Evolutionary conservation across 2,329 filamentous ascomycete species (phyloP).

Genomic region (Ampelomyces quisqualis): DNA sequence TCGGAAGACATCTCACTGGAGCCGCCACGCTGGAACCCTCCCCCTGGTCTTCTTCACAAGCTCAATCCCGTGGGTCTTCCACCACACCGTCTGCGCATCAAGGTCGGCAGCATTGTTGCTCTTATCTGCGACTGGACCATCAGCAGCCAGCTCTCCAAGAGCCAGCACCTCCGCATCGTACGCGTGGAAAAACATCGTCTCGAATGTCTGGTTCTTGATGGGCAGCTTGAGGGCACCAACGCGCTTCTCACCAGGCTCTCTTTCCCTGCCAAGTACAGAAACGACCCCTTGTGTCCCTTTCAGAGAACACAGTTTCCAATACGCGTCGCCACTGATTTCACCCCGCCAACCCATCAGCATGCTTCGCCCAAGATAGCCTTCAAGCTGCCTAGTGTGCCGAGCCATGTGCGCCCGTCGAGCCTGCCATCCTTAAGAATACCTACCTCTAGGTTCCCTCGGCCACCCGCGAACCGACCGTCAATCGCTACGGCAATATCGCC

Average conservation of each 20-base stretch:
- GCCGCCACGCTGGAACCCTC: slow-evolving; percentile 27
- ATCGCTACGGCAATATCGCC: no score
- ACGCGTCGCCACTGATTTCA: slow-evolving; percentile 27
- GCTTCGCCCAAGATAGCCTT: slow-evolving; percentile 15
- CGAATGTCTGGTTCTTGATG: slow-evolving; percentile 39
- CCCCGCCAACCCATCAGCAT: slow-evolving; percentile 1
- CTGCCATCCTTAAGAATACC: slow-evolving; percentile 16
- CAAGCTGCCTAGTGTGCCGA: slow-evolving; percentile 24
- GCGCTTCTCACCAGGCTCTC: slow-evolving; percentile 30
- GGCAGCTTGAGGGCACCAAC: slow-evolving; percentile 37
- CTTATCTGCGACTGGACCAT: slow-evolving; percentile 32
- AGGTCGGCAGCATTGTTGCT: slow-evolving; percentile 34
- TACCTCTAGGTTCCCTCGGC: no score
- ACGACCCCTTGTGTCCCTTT: slow-evolving; percentile 29
- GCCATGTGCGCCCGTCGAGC: slow-evolving; percentile 5
- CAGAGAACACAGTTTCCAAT: slow-evolving; percentile 38
- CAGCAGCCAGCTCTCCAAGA: slow-evolving; percentile 36
- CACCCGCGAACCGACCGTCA: no score
- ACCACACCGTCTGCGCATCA: slow-evolving; percentile 39
- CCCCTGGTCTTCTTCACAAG: slow-evolving; percentile 30
- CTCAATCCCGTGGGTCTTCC: slow-evolving; percentile 36
- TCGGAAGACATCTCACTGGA: slow-evolving; percentile 33
- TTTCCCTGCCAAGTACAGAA: slow-evolving; percentile 33
- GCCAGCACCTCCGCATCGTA: slow-evolving; percentile 35
- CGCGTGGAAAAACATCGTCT: slow-evolving; percentile 29